Evolutionary conservation across 140 eudicot species (phyloP).

Genomic region (Erigeron philadelphicus): DNA sequence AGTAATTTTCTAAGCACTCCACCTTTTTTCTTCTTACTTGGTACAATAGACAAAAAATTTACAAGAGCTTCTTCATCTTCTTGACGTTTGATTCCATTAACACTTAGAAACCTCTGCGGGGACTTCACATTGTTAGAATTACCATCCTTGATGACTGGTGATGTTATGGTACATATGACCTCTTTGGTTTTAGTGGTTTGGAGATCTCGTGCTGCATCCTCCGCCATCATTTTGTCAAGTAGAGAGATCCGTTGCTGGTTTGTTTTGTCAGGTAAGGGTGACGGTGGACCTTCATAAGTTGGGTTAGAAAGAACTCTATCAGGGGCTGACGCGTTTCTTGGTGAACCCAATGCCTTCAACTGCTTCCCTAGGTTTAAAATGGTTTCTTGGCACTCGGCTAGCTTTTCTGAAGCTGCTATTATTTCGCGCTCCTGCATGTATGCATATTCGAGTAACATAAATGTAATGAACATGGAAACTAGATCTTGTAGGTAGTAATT

Average conservation of each 20-base stretch:
- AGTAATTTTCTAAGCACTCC: conserved; percentile 55
- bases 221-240: conserved; percentile 84
- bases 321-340: conserved; percentile 41
- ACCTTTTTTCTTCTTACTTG: conserved; percentile 41
- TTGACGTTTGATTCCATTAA: conserved; percentile 32
- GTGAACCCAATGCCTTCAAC: conserved; percentile 68
- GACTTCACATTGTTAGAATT: conserved; percentile 25
- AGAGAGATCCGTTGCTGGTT: conserved; percentile 54
- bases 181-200: conserved; percentile 44
- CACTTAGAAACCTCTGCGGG: conserved; percentile 26
- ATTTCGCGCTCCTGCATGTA: conserved; percentile 65
- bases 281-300: conserved; percentile 22
- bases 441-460: not conserved
- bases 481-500: not conserved
- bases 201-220: conserved; percentile 36
- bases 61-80: conserved; percentile 37
- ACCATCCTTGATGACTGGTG: conserved; percentile 31
- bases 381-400: conserved; percentile 95
- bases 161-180: conserved; percentile 26
- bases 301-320: conserved; percentile 35
- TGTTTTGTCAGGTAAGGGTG: conserved; percentile 29
- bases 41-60: conserved; percentile 59
- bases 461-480: not conserved
- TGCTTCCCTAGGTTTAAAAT: conserved; percentile 79
- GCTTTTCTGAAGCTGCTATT: conserved; percentile 74